Conservation (phyloP, 495 filamentous ascomycete species). For the Hypoxylon lenormandii region DNA sequence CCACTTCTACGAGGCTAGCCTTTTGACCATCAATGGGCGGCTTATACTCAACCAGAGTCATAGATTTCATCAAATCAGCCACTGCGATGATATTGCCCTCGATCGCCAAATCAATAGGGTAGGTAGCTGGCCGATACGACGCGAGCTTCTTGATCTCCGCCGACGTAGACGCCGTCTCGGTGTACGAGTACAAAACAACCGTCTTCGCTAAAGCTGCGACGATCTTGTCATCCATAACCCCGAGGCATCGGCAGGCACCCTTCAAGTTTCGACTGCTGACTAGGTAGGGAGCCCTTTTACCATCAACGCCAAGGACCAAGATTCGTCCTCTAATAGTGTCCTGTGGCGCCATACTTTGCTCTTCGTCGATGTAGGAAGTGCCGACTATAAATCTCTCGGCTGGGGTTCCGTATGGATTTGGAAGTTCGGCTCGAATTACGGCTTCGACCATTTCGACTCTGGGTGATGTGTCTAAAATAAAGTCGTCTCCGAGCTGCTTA, state of each 20-base stretch:
- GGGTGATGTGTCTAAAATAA: conserved; percentile 62
- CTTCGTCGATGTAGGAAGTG: conserved; percentile 79
- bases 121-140: conserved; percentile 82
- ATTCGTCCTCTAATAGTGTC: conserved; percentile 76
- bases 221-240: conserved; percentile 78
- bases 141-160: conserved; percentile 72
- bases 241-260: conserved; percentile 82
- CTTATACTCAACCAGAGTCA: conserved; percentile 77
- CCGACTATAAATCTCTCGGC: conserved; percentile 89
- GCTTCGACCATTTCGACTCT: conserved; percentile 84
- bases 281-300: conserved; percentile 74
- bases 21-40: conserved; percentile 56
- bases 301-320: conserved; percentile 83
- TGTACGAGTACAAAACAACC: conserved; percentile 73
- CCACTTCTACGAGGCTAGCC: conserved; percentile 74
- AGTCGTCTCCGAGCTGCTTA: conserved; percentile 57
- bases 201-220: conserved; percentile 88
- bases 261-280: conserved; percentile 72
- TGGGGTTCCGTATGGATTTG: conserved; percentile 68
- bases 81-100: conserved; percentile 79
- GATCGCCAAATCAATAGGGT: conserved; percentile 84
- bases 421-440: conserved; percentile 81
- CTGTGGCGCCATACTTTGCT: conserved; percentile 43
- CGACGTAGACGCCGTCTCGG: conserved; percentile 60
- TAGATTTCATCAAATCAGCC: conserved; percentile 92